Evolutionary conservation across 2,329 filamentous ascomycete species (phyloP).

Genomic region (Calonectria montana): DNA sequence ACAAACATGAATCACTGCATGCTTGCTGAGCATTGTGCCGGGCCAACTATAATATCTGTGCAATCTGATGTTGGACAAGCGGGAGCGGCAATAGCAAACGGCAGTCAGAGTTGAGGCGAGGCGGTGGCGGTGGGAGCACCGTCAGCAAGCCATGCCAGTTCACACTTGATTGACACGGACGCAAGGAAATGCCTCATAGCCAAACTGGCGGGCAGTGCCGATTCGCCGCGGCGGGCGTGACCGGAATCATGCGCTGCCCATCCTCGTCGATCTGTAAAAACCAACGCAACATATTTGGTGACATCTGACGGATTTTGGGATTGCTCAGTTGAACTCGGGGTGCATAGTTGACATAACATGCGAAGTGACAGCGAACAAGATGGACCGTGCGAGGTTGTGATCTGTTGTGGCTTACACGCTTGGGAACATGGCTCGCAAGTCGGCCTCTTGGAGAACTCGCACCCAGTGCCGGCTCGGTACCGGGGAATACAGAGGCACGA

Average conservation of each 20-base stretch:
- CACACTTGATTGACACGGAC: conserved; percentile 26
- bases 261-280: conserved; percentile 11
- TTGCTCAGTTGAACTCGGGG: neutral
- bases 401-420: neutral
- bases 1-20: neutral
- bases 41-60: neutral
- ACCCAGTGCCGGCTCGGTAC: conserved; percentile 4
- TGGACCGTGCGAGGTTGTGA: neutral
- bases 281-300: neutral
- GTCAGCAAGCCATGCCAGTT: conserved; percentile 34
- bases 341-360: neutral
- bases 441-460: neutral
- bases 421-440: neutral
- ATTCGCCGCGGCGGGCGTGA: conserved; percentile 27
- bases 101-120: neutral
- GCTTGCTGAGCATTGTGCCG: neutral
- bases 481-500: neutral
- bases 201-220: conserved; percentile 22
- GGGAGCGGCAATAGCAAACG: conserved; percentile 4
- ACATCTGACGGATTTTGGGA: neutral
- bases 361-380: neutral
- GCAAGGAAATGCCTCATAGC: conserved; percentile 41
- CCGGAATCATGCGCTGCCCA: conserved; percentile 26
- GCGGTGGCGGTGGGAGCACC: conserved; percentile 23
- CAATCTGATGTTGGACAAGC: neutral